phyloP scores from a whole-genome alignment of 1,284 basidiomycete genomes.

The Naganishia liquefaciens region DNA sequence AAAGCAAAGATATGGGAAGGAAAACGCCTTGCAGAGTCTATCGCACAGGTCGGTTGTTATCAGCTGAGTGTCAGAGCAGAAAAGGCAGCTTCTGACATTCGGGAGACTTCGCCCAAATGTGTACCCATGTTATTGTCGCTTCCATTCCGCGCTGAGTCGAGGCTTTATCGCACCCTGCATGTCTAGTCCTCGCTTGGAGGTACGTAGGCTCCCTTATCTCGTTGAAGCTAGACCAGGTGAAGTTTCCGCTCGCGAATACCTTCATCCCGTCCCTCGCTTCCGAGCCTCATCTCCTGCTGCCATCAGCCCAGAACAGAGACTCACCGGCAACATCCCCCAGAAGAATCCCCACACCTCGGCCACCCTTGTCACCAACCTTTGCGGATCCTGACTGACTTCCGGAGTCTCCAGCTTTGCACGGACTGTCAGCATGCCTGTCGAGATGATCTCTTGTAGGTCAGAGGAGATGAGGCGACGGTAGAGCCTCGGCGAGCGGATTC shows the following conservation, averaged over 20 bases:
- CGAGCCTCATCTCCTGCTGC: conserved; percentile 1
- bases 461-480: conserved; percentile 61
- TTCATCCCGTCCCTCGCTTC: too few relatives aligned
- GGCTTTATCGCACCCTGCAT: too few relatives aligned
- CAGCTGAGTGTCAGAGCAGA: neutral
- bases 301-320: conserved; percentile 26
- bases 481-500: conserved; percentile 39
- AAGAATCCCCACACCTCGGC: conserved; percentile 93
- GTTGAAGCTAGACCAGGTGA: too few relatives aligned
- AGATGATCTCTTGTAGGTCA: conserved; percentile 79
- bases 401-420: conserved; percentile 72
- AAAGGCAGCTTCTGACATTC: neutral
- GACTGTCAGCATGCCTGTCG: conserved; percentile 86
- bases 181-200: too few relatives aligned
- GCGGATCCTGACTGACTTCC: conserved; percentile 44
- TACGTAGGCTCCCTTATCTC: too few relatives aligned
- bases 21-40: conserved; percentile 57
- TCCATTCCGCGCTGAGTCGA: too few relatives aligned
- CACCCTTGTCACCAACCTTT: conserved; percentile 70
- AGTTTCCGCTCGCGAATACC: too few relatives aligned
- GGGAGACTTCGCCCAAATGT: too few relatives aligned
- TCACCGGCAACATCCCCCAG: conserved; percentile 79
- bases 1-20: conserved; percentile 53
- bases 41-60: neutral
- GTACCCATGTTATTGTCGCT: too few relatives aligned